Evolutionary conservation across 2,329 filamentous ascomycete species (phyloP), one percentile per base, ranked within the genome.

Genomic region (Sarocladium strictum): DNA sequence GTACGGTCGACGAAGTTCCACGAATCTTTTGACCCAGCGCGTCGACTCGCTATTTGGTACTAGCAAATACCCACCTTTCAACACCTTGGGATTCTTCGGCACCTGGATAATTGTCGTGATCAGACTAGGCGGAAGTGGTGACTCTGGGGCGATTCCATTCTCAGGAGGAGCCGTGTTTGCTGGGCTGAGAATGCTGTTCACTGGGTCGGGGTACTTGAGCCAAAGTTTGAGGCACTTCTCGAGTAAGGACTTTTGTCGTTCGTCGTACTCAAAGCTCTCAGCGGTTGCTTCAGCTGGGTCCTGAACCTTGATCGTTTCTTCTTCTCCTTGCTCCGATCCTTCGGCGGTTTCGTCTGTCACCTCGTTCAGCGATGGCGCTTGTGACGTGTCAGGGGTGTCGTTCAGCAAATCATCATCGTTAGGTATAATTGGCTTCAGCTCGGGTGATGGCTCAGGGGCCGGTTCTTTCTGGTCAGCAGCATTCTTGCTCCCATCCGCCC

Each of bases 1-100:
- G 67, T 97, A 99, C 0, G 94, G 94, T 53, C 88, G 81, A 29
- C 94, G 84, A 26, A 99, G 80, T 71, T 99, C 94, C 51, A 97
- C 90, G 65, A 96, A 97, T 40, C 93, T 86, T 62, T 92, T 90
- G 26, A 94, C 81, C 94, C 94, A 99, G 58, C 87, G 83, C 21
- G 85, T 88, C 33, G 86, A 89, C 54, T 89, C 86, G 54, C 85
- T 86, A 64, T 91, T 91, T 0, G 91, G 91, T 2, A 89, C 89
- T 41, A 97, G 78, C 15, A 99, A 80, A 68, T 94, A 95, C 15
- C 92, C 92, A 15, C 89, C 86, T 72, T 96, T 96, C 61, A 96
- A 78, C 1, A 94, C 79, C 41, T 82, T 83, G 1, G 86, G 82
- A 61, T 94, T 95, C 71, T 96, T 96, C 54, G 86, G 80, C 9